Conservation (phyloP, 2,329 filamentous ascomycete species). For the Ceratocystis colombiana region DNA sequence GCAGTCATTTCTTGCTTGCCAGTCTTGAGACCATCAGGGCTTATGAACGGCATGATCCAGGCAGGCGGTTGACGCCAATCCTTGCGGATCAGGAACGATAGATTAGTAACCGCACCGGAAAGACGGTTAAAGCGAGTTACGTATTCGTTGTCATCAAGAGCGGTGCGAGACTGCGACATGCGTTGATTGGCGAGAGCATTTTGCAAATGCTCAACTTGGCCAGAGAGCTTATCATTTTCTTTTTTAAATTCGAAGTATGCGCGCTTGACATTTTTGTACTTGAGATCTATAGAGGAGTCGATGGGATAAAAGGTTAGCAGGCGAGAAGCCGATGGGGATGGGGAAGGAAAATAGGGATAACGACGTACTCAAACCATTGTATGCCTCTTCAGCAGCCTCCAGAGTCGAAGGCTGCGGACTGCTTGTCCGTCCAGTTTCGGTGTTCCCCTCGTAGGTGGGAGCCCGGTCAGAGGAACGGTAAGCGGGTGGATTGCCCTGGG, state of each 20-base stretch:
- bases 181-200: constrained; percentile 96
- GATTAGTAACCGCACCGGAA: constrained; percentile 86
- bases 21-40: constrained; percentile 70
- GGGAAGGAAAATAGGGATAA: constrained; percentile 21
- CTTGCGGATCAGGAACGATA: constrained; percentile 93
- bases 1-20: constrained; percentile 98
- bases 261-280: constrained; percentile 97
- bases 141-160: constrained; percentile 93
- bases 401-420: constrained; percentile 45
- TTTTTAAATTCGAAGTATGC: constrained; percentile 94
- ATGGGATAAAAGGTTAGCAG: constrained; percentile 24
- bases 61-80: constrained; percentile 74
- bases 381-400: constrained; percentile 44
- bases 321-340: constrained; percentile 13
- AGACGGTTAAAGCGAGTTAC: constrained; percentile 77
- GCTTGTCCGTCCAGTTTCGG: constrained; percentile 41
- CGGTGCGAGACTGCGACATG: constrained; percentile 85
- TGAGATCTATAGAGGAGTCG: constrained; percentile 52
- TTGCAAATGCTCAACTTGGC: constrained; percentile 85
- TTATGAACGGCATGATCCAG: constrained; percentile 73
- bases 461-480: constrained; percentile 20
- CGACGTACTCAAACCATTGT: constrained; percentile 47
- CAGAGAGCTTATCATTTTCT: constrained; percentile 69
- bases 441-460: constrained; percentile 38
- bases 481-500: constrained; percentile 12